These are phyloP conservation scores for Entamoeba moshkovskii DNA, from an alignment of 208 protist species.

Conservation along the genomic window DNA sequence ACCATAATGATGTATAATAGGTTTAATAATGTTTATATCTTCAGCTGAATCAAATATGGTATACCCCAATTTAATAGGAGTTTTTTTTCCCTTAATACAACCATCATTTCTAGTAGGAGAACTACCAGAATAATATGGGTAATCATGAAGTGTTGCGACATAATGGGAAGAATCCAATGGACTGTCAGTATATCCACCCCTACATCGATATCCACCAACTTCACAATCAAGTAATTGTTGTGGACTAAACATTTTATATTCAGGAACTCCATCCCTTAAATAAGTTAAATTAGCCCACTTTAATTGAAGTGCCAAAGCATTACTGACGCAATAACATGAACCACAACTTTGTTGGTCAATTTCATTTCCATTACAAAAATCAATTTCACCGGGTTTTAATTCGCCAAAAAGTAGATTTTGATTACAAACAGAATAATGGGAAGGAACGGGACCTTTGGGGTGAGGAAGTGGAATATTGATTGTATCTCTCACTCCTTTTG, in stretches of 20 bases:
- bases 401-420: background rate
- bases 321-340: background rate
- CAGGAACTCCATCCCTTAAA: background rate
- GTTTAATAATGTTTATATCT: background rate
- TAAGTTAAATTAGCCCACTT: background rate
- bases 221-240: background rate
- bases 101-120: background rate
- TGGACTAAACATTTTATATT: background rate
- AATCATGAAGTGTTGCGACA: background rate
- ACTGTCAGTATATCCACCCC: background rate
- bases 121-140: background rate
- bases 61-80: background rate
- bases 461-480: background rate
- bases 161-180: background rate
- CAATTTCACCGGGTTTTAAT: background rate
- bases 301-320: background rate
- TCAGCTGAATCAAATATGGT: background rate
- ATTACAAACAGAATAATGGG: background rate
- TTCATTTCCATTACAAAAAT: background rate
- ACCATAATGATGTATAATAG: background rate
- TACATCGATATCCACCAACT: background rate
- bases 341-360: background rate
- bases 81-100: background rate
- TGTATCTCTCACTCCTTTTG: background rate
- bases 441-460: background rate